Percentiles rank a stretch among this genome's conserved stretches.
These are phyloP conservation scores for Paecilomyces sp. DNA, from an alignment of 2,329 filamentous ascomycete genomes.

Conservation along the genomic window DNA sequence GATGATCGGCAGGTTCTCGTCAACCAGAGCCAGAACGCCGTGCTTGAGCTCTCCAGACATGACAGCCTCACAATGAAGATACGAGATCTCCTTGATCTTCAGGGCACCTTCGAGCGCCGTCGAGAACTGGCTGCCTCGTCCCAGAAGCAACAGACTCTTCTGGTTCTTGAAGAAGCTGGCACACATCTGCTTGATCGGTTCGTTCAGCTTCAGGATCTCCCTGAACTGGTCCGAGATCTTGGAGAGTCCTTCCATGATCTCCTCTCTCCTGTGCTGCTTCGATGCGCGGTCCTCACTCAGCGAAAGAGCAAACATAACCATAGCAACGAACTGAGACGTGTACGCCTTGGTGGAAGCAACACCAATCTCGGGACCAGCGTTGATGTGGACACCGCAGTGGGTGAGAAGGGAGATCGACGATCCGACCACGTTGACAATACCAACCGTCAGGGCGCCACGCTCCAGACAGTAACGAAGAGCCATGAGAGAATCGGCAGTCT, in stretches of 20 bases:
- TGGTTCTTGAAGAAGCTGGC: slow-evolving; percentile 91
- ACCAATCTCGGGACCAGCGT: slow-evolving; percentile 96
- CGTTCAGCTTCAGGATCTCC: slow-evolving; percentile 82
- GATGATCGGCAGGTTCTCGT: slow-evolving; percentile 97
- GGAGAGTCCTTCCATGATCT: slow-evolving; percentile 90
- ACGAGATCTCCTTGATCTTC: slow-evolving; percentile 99
- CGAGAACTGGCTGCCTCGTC: slow-evolving; percentile 90
- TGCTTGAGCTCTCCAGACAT: slow-evolving; percentile 99
- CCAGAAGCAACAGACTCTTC: slow-evolving; percentile 88
- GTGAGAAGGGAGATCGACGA: slow-evolving; percentile 98
- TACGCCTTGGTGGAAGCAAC: slow-evolving; percentile 99
- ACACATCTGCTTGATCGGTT: slow-evolving; percentile 91
- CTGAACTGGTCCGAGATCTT: slow-evolving; percentile 88
- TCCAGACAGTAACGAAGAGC: slow-evolving; percentile 96
- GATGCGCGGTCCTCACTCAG: slow-evolving; percentile 94
- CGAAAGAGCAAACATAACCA: slow-evolving; percentile 98
- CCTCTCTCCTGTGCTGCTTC: slow-evolving; percentile 82
- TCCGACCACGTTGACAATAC: slow-evolving; percentile 97
- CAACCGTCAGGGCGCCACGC: slow-evolving; percentile 92
- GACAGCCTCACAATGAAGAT: slow-evolving; percentile 98
- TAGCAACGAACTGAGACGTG: slow-evolving; percentile 97
- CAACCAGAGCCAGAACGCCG: slow-evolving; percentile 91
- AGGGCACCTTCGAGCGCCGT: slow-evolving; percentile 95
- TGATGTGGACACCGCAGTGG: slow-evolving; percentile 99
- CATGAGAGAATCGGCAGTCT: slow-evolving; percentile 96